Percentiles rank a stretch among this genome's conserved stretches.
phyloP scores from a whole-genome alignment of 768 basidiomycete genomes.

The Leucosporidium scottii region DNA sequence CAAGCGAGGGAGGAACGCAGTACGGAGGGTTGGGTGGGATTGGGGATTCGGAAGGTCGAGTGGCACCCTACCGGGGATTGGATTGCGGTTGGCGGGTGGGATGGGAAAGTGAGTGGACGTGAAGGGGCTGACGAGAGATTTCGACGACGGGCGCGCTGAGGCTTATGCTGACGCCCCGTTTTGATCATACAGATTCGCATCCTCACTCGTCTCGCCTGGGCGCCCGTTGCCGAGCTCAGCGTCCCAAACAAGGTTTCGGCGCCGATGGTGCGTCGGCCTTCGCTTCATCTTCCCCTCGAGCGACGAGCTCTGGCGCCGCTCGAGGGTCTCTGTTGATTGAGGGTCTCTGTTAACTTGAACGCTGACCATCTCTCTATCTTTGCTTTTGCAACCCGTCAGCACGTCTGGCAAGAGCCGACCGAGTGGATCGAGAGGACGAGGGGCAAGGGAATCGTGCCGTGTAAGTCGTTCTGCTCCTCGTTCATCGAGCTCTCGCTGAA shows the following conservation, averaged over 20 bases:
- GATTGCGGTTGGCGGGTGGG: constrained; percentile 34
- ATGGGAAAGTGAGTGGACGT: constrained; percentile 18
- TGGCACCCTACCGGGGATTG: constrained; percentile 32
- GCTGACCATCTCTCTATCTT: background rate
- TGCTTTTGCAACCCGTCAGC: background rate
- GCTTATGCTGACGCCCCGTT: too few species aligned
- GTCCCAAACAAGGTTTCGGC: background rate
- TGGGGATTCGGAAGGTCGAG: constrained; percentile 32
- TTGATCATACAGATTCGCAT: constrained; percentile 9
- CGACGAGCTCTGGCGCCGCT: too few species aligned
- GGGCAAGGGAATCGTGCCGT: constrained; percentile 24
- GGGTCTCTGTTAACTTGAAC: background rate
- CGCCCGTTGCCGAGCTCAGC: background rate
- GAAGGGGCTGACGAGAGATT: too few species aligned
- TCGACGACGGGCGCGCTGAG: too few species aligned
- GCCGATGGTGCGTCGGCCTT: background rate
- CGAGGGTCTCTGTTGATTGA: too few species aligned
- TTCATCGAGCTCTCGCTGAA: background rate
- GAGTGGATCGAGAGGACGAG: constrained; percentile 26
- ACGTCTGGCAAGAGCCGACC: constrained; percentile 22
- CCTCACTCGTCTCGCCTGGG: constrained; percentile 5
- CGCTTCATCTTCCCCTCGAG: too few species aligned
- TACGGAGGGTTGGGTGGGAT: constrained; percentile 20
- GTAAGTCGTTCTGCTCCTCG: constrained; percentile 4
- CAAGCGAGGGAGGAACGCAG: constrained; percentile 1